Base-by-base conservation (phyloP, 176 grass and related monocot genomes). In the Avena atlantica region DNA sequence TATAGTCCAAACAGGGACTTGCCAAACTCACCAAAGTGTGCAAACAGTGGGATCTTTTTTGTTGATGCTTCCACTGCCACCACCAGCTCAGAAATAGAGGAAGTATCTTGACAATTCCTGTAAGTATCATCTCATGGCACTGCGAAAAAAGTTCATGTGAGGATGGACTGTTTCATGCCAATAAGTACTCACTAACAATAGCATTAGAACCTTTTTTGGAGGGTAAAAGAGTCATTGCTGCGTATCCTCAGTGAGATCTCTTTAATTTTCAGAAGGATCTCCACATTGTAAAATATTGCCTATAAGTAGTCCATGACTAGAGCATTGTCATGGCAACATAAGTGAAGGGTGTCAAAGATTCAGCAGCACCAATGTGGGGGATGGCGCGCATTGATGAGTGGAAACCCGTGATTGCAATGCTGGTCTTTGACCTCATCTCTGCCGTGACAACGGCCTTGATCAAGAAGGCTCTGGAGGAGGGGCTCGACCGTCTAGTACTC, bases 381-480 rank as follows among this genome's bases (percentile, higher is more conserved):
- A 52, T 89, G 82, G 83, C 74, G 14, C 23, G 20, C 20, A 42
- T 81, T 12, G 67, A 76, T 5, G 88, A 88, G 87, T 95, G 96
- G 96, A 90, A 80, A 64, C 85, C 93, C 17, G 79, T 90, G 36
- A 69, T 90, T 0, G 89, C 84, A 29, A 96, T 98, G 97, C 70
- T 96, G 47, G 37, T 85, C 4, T 91, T 96, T 25, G 90, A 88
- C 74, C 50, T 91, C 48, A 70, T 87, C 24, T 91, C 90, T 6
- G 93, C 93, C 0, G 94, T 88, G 8, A 96, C 92, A 81, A 98
- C 95, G 45, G 80, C 67, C 42, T 45, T 98, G 92, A 80, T 94
- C 83, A 98, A 98, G 88, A 89, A 83, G 59, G 92, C 84, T 52
- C 85, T 98, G 1, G 82, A 86, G 4, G 89, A 92, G 12, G 97